A percentile compares a stretch with the other conserved stretches of the same genome.
phyloP scores from a whole-genome alignment of 83 land plant genomes.

The Picea abies region DNA sequence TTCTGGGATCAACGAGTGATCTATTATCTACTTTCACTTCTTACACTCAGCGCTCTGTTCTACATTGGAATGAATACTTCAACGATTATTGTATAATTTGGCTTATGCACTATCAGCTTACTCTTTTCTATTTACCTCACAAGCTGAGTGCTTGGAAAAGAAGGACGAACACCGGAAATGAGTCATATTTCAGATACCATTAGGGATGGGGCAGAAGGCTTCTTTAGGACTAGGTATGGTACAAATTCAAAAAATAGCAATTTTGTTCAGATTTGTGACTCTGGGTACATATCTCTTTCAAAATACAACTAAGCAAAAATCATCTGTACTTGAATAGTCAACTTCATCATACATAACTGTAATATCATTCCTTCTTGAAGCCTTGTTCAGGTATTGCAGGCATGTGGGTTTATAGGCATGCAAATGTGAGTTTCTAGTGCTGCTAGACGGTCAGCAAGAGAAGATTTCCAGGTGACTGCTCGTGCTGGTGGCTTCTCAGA shows the following conservation, averaged over 20 bases:
- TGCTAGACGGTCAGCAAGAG: slow-evolving; percentile 93
- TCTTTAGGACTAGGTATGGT: slow-evolving; percentile 57
- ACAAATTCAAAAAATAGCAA: slow-evolving; percentile 93
- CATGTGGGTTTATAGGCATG: slow-evolving; percentile 98
- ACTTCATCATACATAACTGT: slow-evolving; percentile 83
- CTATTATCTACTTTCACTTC: slow-evolving; percentile 62
- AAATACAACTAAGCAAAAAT: slow-evolving; percentile 77
- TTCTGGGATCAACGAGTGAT: slow-evolving; percentile 73
- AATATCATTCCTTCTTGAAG: slow-evolving; percentile 86
- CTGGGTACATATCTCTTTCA: slow-evolving; percentile 82
- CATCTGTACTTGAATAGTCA: slow-evolving; percentile 78
- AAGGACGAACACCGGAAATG: no score
- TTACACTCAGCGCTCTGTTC: slow-evolving; percentile 62
- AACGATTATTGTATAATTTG: slow-evolving; percentile 66
- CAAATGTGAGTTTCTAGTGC: slow-evolving; percentile 97
- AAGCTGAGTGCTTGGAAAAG: no score
- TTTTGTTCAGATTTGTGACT: slow-evolving; percentile 68
- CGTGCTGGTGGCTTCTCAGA: slow-evolving; percentile 99
- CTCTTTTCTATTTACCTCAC: slow-evolving; percentile 78
- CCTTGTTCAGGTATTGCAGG: slow-evolving; percentile 97
- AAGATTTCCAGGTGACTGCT: slow-evolving; percentile 83
- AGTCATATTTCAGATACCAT: no score
- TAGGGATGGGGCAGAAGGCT: no score
- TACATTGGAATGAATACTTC: slow-evolving; percentile 79
- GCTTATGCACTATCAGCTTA: slow-evolving; percentile 79